Percentiles rank a stretch among this genome's conserved stretches.
Conservation (phyloP, 2,329 filamentous ascomycete genomes). For the Botryotinia narcissicola region DNA sequence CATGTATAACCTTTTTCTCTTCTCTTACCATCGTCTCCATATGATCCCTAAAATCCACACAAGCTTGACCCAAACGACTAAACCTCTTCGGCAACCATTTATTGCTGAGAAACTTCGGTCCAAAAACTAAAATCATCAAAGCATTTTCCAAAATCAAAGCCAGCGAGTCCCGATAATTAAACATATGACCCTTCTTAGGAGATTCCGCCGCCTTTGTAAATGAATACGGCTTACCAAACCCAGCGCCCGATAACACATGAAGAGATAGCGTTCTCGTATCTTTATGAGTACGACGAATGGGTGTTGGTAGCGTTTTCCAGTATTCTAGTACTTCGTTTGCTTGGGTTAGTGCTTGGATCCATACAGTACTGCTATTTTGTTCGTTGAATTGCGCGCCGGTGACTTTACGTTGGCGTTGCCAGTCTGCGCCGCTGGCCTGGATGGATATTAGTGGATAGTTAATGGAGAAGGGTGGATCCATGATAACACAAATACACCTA, state of each 20-base stretch:
- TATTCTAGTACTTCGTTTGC: background rate
- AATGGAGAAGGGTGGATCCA: background rate
- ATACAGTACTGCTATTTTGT: background rate
- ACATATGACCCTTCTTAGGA: background rate
- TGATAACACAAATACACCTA: background rate
- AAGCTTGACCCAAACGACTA: background rate
- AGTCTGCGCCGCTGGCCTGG: background rate
- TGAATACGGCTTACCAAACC: conserved; percentile 1
- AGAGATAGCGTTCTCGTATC: background rate
- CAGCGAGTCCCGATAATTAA: background rate
- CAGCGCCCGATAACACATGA: background rate
- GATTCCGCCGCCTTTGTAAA: background rate
- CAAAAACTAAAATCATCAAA: background rate
- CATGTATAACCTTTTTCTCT: background rate
- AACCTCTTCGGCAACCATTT: background rate
- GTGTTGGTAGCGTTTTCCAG: background rate
- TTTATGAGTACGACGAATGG: background rate
- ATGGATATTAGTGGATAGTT: background rate
- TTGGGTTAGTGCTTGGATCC: background rate
- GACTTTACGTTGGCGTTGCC: conserved; percentile 9
- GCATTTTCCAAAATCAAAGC: background rate
- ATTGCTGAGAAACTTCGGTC: background rate
- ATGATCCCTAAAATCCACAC: background rate
- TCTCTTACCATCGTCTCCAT: background rate
- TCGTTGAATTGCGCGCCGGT: background rate